Percentiles rank a stretch among this genome's conserved stretches.
phyloP scores from a whole-genome alignment of 2,329 filamentous ascomycete genomes.

The Colletotrichum orchidophilum region DNA sequence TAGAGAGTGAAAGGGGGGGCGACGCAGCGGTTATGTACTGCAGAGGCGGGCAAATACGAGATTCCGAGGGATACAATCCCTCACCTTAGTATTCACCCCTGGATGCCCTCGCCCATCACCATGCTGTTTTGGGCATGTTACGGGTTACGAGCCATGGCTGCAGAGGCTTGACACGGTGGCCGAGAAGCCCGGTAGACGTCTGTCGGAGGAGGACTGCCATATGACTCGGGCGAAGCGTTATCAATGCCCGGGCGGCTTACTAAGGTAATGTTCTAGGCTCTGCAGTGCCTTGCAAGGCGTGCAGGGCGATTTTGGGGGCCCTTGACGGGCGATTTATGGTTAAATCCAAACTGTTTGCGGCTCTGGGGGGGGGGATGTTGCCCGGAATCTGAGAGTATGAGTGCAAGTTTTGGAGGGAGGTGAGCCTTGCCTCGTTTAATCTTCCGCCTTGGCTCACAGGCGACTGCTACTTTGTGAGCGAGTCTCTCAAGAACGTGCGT shows the following conservation, averaged over 20 bases:
- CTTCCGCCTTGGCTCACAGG: not conserved
- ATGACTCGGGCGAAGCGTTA: not conserved
- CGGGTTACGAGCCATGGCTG: not conserved
- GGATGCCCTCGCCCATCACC: not conserved
- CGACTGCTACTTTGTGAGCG: not conserved
- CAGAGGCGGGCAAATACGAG: conserved; percentile 9
- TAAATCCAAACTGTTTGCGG: not conserved
- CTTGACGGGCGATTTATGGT: not conserved
- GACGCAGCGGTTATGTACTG: conserved; percentile 21
- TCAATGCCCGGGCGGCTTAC: not conserved
- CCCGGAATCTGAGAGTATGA: not conserved
- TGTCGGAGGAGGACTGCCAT: not conserved
- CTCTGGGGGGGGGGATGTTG: not conserved
- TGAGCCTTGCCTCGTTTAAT: not conserved
- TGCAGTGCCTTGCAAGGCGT: not conserved
- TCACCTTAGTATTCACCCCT: not conserved
- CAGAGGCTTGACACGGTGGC: conserved; percentile 3
- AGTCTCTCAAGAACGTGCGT: no score
- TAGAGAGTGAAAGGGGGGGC: not conserved
- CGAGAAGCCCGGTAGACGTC: conserved; percentile 6
- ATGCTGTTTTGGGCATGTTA: conserved; percentile 16
- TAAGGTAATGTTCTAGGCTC: not conserved
- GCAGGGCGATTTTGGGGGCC: not conserved
- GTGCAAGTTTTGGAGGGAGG: not conserved
- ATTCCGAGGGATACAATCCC: not conserved